Percentiles rank a stretch among this genome's conserved stretches.
Conservation (phyloP, 2,329 filamentous ascomycete genomes). For the Lasiodiplodia hormozganensis region DNA sequence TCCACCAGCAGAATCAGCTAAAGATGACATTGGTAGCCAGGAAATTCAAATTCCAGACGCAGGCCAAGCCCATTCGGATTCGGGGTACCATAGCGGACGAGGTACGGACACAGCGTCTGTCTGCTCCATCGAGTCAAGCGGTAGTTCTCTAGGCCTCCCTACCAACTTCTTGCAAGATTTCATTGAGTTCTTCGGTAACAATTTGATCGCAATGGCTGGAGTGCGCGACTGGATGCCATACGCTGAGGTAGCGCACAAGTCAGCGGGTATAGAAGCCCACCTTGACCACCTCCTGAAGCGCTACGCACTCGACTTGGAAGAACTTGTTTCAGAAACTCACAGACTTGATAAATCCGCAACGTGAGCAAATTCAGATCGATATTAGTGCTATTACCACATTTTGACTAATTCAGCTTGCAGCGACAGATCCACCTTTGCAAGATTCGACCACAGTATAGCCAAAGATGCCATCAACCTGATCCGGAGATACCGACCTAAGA, state of each 20-base stretch:
- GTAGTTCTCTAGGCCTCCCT: constrained; percentile 30
- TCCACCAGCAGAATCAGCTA: no score
- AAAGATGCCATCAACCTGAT: not conserved
- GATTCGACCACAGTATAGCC: not conserved
- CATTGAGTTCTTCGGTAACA: constrained; percentile 30
- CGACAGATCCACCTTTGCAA: not conserved
- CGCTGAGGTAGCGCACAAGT: not conserved
- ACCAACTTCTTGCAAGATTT: constrained; percentile 32
- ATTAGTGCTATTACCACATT: rapidly evolving
- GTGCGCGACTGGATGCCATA: not conserved
- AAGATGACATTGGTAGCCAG: no score
- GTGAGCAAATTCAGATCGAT: no score
- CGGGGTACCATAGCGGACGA: constrained; percentile 28
- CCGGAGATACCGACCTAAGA: not conserved
- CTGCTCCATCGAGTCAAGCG: constrained; percentile 28
- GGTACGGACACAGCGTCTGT: constrained; percentile 31
- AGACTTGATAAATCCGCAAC: no score
- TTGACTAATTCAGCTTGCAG: not conserved
- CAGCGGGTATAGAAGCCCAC: not conserved
- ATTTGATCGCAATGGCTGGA: not conserved
- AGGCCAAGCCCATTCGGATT: not conserved
- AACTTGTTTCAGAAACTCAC: not conserved
- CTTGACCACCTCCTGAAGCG: not conserved
- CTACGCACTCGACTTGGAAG: not conserved
- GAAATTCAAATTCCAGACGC: no score